Conservation (phyloP, 1,139 yeast species). For the Blastobotrys ciferrii region DNA sequence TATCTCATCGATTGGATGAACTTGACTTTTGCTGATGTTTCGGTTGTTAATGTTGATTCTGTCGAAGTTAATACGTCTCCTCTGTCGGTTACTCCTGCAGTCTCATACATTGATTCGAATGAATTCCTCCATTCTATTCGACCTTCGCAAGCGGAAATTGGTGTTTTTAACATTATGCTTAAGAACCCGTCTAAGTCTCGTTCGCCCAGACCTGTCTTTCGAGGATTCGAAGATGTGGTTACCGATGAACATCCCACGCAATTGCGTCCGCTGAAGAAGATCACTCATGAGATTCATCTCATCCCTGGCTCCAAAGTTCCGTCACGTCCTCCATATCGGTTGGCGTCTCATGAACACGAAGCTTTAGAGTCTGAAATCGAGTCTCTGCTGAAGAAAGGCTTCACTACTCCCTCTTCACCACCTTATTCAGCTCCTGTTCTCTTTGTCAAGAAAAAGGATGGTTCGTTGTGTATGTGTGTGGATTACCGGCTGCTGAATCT, state of each 20-base stretch:
- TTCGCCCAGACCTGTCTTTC: not conserved
- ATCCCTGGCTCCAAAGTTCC: conserved; percentile 3
- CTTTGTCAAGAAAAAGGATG: conserved; percentile 27
- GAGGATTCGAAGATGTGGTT: too few species aligned
- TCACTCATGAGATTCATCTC: conserved; percentile 1
- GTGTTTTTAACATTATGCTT: not conserved
- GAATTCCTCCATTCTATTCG: not conserved
- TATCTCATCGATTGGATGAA: not conserved
- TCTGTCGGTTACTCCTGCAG: not conserved
- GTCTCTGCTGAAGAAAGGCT: conserved; percentile 21
- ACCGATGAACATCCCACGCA: not conserved
- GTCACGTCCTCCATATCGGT: conserved; percentile 5
- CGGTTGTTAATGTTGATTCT: not conserved
- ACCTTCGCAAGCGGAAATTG: not conserved
- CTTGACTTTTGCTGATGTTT: too few species aligned
- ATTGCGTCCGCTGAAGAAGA: not conserved
- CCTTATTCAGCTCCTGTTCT: conserved; percentile 27
- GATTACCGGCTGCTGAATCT: conserved; percentile 21
- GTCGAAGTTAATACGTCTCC: not conserved
- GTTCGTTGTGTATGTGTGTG: conserved; percentile 21
- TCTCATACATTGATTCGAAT: not conserved
- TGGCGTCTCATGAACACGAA: conserved; percentile 8
- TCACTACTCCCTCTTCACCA: conserved; percentile 22
- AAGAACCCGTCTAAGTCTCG: not conserved
- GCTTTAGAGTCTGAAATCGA: conserved; percentile 11